These are phyloP conservation scores for Glebionis coronaria DNA, from an alignment of 129 eudicot genomes.

Conservation along the genomic window DNA sequence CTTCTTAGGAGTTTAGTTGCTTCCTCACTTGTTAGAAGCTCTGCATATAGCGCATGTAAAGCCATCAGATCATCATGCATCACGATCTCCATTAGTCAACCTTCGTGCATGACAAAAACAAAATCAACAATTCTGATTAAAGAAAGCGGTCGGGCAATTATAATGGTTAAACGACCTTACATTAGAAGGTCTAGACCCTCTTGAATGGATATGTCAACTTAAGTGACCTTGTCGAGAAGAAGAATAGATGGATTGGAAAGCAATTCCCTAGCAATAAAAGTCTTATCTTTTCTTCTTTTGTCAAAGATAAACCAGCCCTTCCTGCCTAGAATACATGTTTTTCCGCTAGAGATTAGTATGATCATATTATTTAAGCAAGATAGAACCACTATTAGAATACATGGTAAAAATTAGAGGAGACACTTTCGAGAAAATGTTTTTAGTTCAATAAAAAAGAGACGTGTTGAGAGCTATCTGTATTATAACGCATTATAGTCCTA, in stretches of 20 bases:
- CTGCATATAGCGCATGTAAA: constrained; percentile 76
- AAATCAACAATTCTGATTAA: constrained; percentile 72
- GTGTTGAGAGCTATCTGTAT: too few relatives aligned
- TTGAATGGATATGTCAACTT: constrained; percentile 81
- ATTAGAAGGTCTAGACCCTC: constrained; percentile 80
- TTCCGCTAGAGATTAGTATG: too few relatives aligned
- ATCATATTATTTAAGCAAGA: too few relatives aligned
- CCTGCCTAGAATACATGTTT: too few relatives aligned
- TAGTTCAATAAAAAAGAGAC: too few relatives aligned
- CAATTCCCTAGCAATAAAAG: constrained; percentile 81
- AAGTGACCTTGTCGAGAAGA: constrained; percentile 83
- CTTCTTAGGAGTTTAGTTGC: too few relatives aligned
- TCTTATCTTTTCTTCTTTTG: too few relatives aligned
- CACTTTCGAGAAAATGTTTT: too few relatives aligned
- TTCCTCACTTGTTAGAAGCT: constrained; percentile 47
- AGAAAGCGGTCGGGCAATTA: constrained; percentile 71
- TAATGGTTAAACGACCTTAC: constrained; percentile 76
- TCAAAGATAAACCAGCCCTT: too few relatives aligned
- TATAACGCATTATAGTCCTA: too few relatives aligned
- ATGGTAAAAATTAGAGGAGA: too few relatives aligned
- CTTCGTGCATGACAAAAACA: constrained; percentile 85
- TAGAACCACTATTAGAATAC: too few relatives aligned
- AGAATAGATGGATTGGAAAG: constrained; percentile 78
- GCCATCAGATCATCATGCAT: constrained; percentile 72
- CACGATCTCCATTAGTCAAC: constrained; percentile 82